phyloP scores from a whole-genome alignment of 768 basidiomycete species.

The Trametes meyenii region DNA sequence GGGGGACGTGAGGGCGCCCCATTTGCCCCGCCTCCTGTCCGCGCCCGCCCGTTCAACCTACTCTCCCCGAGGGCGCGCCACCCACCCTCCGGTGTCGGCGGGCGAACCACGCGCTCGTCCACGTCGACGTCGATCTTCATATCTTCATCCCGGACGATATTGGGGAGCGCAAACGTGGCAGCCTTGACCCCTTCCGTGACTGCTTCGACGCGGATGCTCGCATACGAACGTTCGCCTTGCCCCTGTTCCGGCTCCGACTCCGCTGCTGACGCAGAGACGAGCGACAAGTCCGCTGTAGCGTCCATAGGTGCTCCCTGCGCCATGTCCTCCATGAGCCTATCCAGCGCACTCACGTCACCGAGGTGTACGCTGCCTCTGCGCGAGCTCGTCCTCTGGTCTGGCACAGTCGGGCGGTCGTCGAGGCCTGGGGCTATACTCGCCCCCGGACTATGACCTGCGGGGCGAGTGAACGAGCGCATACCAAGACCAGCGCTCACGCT shows the following conservation, averaged over 20 bases:
- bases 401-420: background rate
- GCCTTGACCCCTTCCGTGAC: slow-evolving; percentile 39
- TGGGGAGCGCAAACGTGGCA: slow-evolving; percentile 35
- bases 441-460: background rate
- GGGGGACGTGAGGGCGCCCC: slow-evolving; percentile 36
- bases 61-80: slow-evolving; percentile 4
- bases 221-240: slow-evolving; percentile 7
- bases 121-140: slow-evolving; percentile 28
- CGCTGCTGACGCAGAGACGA: background rate
- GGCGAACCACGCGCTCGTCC: slow-evolving; percentile 3
- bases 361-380: slow-evolving; percentile 25
- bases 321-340: slow-evolving; percentile 43
- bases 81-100: slow-evolving; percentile 17
- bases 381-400: background rate
- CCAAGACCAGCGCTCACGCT: slow-evolving; percentile 18
- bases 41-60: background rate
- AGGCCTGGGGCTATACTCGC: background rate
- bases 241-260: slow-evolving; percentile 8
- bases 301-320: slow-evolving; percentile 29
- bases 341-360: slow-evolving; percentile 45
- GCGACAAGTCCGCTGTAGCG: slow-evolving; percentile 18
- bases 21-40: background rate
- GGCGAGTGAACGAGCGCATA: slow-evolving; percentile 6
- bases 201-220: slow-evolving; percentile 32
- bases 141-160: slow-evolving; percentile 35